phyloP scores from a whole-genome alignment of 768 basidiomycete species.

The Suillus clintonianus region DNA sequence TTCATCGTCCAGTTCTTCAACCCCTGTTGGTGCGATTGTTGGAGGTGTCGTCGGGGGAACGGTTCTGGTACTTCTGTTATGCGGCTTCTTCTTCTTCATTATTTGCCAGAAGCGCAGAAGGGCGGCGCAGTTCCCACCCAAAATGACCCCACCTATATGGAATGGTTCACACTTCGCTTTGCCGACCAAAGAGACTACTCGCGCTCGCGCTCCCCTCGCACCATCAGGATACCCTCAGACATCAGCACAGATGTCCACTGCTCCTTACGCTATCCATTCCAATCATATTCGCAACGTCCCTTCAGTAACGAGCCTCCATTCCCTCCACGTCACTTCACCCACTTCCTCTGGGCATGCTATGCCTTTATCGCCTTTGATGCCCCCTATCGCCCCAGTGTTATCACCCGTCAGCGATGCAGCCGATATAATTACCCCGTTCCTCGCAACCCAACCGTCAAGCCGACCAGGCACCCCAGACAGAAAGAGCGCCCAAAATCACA shows the following conservation, averaged over 20 bases:
- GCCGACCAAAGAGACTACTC: background rate
- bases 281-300: conserved; percentile 6
- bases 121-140: background rate
- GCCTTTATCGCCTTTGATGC: background rate
- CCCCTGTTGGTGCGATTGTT: conserved; percentile 14
- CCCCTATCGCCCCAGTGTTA: background rate
- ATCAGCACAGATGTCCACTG: conserved; percentile 1
- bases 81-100: conserved; percentile 11
- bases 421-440: conserved; percentile 26
- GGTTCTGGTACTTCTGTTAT: conserved; percentile 14
- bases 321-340: conserved; percentile 2
- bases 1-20: conserved; percentile 11
- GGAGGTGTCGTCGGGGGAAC: conserved; percentile 25
- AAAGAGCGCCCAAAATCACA: conserved; percentile 9
- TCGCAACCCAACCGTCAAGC: conserved; percentile 6
- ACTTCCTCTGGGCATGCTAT: background rate
- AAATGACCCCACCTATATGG: background rate
- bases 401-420: conserved; percentile 16
- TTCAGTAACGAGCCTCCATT: conserved; percentile 14
- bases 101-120: conserved; percentile 14
- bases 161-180: conserved; percentile 1
- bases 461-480: background rate
- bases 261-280: background rate
- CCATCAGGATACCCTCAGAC: background rate
- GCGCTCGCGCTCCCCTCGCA: background rate